Evolutionary conservation across 306 rosid species (phyloP), one percentile per base, ranked within the genome.

Genomic region (Lathyrus sativus): DNA sequence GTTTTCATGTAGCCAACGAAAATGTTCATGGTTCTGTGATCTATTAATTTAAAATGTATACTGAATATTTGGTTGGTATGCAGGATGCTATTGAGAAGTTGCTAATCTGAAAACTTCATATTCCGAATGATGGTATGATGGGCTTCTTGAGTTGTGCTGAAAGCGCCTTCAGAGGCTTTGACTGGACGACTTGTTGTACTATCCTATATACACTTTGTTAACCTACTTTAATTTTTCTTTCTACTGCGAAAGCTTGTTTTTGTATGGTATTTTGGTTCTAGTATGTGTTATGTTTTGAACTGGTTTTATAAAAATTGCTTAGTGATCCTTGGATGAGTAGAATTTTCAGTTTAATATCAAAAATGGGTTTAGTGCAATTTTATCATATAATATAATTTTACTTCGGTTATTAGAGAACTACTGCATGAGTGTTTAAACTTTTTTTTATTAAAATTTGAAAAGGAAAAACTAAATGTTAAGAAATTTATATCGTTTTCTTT

Each of bases 41-140:
- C 11, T 4, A 22, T 53, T 13, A 39, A 60, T 46, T 65, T 55
- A 60, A 62, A 2, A 35, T 57, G n/a, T 26, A 55, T 84, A 66
- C 48, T 76, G 49, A 72, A 18, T 22, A 24, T 4, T 29, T 73
- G 29, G 7, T 39, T 46, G 65, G 58, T 67, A 60, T 81, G 74
- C 84, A 89, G 98, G 91, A 93, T 77, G 97, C 98, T 11, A 93
- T 90, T 71, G 98, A 93, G 84, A 93, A 93, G 85, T 89, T 93
- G 63, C 77, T 90, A 61, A 90, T 93, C 68, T 93, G 84, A 88
- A 55, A 24, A 35, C 6, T 61, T 74, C 43, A 31, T 62, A 51
- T 72, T 88, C 86, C 75, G 89, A 79, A 80, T 88, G 96, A 89
- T 74, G 84, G 91, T 80, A 80, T 89, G 96, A 89, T 73, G 84